Conservation (phyloP, 1,284 basidiomycete species). For the Wolfiporia cocos region DNA sequence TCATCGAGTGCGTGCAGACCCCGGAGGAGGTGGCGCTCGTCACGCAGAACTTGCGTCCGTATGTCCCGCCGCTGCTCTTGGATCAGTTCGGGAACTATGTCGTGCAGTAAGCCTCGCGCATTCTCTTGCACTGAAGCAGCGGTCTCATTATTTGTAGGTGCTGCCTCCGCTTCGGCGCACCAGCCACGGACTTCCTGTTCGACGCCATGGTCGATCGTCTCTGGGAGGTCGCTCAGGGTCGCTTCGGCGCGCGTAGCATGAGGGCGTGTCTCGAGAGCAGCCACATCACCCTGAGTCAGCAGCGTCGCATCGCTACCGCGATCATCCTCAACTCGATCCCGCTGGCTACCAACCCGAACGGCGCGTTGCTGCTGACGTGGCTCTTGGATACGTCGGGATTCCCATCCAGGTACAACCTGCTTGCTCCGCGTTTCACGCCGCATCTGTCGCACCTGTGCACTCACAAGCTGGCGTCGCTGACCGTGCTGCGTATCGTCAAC, state of each 20-base stretch:
- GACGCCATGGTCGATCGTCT: conserved; percentile 97
- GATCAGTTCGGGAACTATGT: conserved; percentile 99
- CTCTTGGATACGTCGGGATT: conserved; percentile 91
- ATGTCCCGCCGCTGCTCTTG: conserved; percentile 88
- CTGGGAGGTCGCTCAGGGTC: conserved; percentile 96
- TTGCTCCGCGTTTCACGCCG: conserved; percentile 93
- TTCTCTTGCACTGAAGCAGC: neutral
- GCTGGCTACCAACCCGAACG: conserved; percentile 96
- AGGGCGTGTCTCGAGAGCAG: conserved; percentile 92
- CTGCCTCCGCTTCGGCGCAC: conserved; percentile 87
- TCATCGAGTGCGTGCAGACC: conserved; percentile 92
- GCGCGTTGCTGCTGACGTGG: conserved; percentile 94
- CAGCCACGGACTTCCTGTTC: conserved; percentile 92
- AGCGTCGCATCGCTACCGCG: conserved; percentile 91
- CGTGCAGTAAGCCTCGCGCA: conserved; percentile 64
- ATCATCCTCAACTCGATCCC: conserved; percentile 97
- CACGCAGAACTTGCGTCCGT: conserved; percentile 83
- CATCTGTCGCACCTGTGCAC: conserved; percentile 96
- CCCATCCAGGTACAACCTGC: conserved; percentile 86
- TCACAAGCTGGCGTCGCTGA: conserved; percentile 94
- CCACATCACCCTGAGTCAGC: conserved; percentile 80
- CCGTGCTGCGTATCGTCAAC: conserved; percentile 89
- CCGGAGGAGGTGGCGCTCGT: conserved; percentile 86
- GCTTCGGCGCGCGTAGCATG: conserved; percentile 98
- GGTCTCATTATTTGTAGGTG: conserved; percentile 44